These are phyloP conservation scores for Calonectria hongkongensis DNA, from an alignment of 2,329 filamentous ascomycete genomes.

Conservation along the genomic window DNA sequence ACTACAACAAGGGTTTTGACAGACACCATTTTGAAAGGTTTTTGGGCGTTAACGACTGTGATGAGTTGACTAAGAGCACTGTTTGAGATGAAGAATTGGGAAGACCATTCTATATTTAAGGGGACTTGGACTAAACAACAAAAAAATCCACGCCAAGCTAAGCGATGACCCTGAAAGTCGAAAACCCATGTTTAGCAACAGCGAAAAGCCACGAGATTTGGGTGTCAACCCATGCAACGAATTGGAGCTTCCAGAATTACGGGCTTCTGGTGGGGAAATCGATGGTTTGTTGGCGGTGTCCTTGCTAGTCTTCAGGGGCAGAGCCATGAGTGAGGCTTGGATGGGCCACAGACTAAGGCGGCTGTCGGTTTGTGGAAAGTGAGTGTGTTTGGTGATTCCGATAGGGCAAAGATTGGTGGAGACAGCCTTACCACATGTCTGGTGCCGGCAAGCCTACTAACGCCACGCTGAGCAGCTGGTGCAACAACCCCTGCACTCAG, in stretches of 20 bases:
- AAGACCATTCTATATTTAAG: not conserved
- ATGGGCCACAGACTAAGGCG: not conserved
- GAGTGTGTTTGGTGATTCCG: not conserved
- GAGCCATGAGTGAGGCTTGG: not conserved
- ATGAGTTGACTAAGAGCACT: too few species aligned
- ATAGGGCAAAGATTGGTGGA: slow-evolving; percentile 1
- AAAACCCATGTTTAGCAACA: slow-evolving; percentile 12
- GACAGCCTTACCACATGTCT: not conserved
- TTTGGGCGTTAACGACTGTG: not conserved
- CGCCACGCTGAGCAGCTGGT: not conserved
- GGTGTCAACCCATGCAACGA: not conserved
- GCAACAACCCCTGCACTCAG: slow-evolving; percentile 4
- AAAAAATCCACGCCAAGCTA: not conserved
- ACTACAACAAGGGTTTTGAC: not conserved
- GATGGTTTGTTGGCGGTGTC: not conserved
- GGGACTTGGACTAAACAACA: not conserved
- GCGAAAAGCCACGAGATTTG: slow-evolving; percentile 5
- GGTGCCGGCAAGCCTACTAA: not conserved
- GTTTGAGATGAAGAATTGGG: accelerated
- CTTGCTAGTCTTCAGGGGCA: not conserved
- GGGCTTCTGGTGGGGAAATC: not conserved
- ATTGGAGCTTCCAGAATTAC: not conserved
- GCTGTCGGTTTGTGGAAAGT: not conserved
- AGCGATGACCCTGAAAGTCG: not conserved
- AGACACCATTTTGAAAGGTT: not conserved